Evolutionary conservation across 208 protist species (phyloP).

Genomic region (Crithidia fasciculata): DNA sequence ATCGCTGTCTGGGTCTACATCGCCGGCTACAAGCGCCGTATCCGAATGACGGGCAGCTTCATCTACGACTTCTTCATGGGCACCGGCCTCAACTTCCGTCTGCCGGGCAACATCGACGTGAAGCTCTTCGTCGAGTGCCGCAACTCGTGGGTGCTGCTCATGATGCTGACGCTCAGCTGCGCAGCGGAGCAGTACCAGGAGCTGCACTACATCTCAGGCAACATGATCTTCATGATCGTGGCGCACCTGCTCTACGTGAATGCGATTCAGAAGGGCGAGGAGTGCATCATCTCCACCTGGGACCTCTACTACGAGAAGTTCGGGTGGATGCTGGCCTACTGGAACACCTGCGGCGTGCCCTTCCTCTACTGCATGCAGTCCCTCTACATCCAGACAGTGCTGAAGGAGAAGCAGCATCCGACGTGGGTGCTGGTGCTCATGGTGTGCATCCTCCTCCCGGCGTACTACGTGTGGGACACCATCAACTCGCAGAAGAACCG

Average conservation of each 20-base stretch:
- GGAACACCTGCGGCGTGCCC: constrained; percentile 95
- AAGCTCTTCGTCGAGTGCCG: constrained; percentile 95
- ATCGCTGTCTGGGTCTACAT: constrained; percentile 82
- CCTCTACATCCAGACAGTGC: constrained; percentile 87
- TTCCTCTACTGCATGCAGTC: constrained; percentile 95
- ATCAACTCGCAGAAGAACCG: constrained; percentile 95
- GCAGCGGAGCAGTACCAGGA: constrained; percentile 88
- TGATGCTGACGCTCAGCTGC: constrained; percentile 91
- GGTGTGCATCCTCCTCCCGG: constrained; percentile 57
- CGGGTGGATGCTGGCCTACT: constrained; percentile 95
- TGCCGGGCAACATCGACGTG: constrained; percentile 92
- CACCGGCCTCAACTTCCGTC: constrained; percentile 82
- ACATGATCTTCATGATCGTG: constrained; percentile 94
- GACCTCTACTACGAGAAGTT: constrained; percentile 97
- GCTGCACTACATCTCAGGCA: constrained; percentile 77
- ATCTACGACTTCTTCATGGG: constrained; percentile 98
- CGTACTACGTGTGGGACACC: constrained; percentile 95
- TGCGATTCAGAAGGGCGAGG: constrained; percentile 94
- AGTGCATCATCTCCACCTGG: constrained; percentile 95
- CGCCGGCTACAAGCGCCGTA: constrained; percentile 49
- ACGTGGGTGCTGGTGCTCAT: constrained; percentile 77
- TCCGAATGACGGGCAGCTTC: constrained; percentile 90
- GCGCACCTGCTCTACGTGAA: constrained; percentile 95
- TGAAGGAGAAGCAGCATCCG: constrained; percentile 65
- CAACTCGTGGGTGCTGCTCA: constrained; percentile 94